These are phyloP conservation scores for Aureobasidium melanogenum DNA, from an alignment of 2,329 filamentous ascomycete species.

Conservation along the genomic window DNA sequence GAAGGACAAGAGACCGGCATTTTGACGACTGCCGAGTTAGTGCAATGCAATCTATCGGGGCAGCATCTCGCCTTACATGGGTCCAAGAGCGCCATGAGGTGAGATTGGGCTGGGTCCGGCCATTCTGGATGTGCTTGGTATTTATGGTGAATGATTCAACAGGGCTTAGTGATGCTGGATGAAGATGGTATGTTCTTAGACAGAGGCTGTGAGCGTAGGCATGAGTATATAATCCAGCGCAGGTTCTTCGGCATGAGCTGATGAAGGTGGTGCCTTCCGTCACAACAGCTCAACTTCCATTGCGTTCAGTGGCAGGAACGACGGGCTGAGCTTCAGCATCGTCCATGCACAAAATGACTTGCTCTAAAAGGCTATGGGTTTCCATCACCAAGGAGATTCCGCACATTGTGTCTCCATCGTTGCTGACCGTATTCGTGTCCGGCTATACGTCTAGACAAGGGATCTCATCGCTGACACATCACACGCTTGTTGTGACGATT, in stretches of 20 bases:
- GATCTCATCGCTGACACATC: not conserved
- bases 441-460: not conserved
- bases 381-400: not conserved
- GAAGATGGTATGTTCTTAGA: not conserved
- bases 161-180: not conserved
- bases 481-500: not conserved
- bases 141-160: not conserved
- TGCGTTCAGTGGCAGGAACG: not conserved
- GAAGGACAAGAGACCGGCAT: not conserved
- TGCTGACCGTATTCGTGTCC: not conserved
- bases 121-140: not conserved
- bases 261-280: not conserved
- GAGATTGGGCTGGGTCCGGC: not conserved
- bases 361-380: not conserved
- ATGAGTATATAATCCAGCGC: not conserved
- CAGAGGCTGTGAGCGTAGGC: not conserved
- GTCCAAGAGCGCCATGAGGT: not conserved
- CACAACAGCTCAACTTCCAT: not conserved
- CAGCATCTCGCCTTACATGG: not conserved
- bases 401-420: not conserved
- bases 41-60: not conserved
- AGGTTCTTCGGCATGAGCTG: not conserved
- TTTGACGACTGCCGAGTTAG: not conserved
- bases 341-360: not conserved
- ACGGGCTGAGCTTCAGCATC: not conserved